phyloP scores from a whole-genome alignment of 2,329 filamentous ascomycete species.

The Clonostachys rhizophaga region DNA sequence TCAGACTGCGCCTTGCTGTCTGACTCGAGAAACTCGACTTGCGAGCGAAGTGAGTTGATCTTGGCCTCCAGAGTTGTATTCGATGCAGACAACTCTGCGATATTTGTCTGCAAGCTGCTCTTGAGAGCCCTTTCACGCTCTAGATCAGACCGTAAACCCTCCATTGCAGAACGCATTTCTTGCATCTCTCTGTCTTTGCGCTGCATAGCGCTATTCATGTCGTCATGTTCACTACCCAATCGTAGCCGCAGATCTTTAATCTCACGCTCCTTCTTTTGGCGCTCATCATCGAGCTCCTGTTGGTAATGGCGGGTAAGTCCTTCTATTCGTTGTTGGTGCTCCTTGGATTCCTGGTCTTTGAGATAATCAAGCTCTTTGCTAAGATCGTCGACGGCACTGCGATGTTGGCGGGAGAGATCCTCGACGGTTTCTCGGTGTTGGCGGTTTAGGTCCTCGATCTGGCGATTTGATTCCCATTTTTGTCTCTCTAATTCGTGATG shows the following conservation, averaged over 20 bases:
- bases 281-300: constrained; percentile 62
- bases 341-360: constrained; percentile 41
- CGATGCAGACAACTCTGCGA: constrained; percentile 55
- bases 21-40: constrained; percentile 85
- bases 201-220: constrained; percentile 39
- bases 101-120: constrained; percentile 40
- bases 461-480: constrained; percentile 29
- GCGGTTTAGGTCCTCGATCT: constrained; percentile 48
- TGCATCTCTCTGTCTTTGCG: constrained; percentile 51
- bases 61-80: constrained; percentile 68
- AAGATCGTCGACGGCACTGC: constrained; percentile 23
- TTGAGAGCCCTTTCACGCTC: constrained; percentile 63
- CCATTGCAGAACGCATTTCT: constrained; percentile 35
- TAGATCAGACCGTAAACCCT: constrained; percentile 42
- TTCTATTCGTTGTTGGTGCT: constrained; percentile 65
- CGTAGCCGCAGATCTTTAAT: constrained; percentile 57
- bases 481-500: constrained; percentile 28
- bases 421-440: constrained; percentile 26
- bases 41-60: constrained; percentile 70
- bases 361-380: constrained; percentile 38
- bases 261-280: constrained; percentile 52
- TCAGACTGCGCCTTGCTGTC: constrained; percentile 86
- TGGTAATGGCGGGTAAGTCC: constrained; percentile 59
- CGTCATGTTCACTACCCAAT: constrained; percentile 46
- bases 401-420: constrained; percentile 26